These are phyloP conservation scores for Udeniomyces megalosporus DNA, from an alignment of 768 basidiomycete genomes.

Conservation along the genomic window DNA sequence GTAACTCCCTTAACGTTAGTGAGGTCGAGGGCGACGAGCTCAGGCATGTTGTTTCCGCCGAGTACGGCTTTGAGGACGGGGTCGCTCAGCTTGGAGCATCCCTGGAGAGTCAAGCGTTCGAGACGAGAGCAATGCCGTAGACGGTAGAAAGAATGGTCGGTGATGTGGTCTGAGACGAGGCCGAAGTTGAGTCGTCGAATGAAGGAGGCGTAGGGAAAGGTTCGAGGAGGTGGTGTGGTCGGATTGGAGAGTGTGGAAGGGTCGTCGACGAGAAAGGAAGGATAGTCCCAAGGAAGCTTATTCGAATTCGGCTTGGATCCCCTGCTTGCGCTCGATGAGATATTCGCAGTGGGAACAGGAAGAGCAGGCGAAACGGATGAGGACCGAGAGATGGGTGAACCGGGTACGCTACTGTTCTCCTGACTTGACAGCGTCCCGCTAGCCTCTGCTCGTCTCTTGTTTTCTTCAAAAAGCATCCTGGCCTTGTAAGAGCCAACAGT, in stretches of 20 bases:
- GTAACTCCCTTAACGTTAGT: conserved; percentile 53
- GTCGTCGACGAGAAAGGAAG: conserved; percentile 1
- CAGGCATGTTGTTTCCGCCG: conserved; percentile 41
- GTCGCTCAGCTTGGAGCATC: conserved; percentile 53
- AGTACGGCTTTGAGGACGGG: conserved; percentile 49
- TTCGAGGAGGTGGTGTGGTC: conserved; percentile 21
- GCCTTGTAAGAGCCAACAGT: background rate
- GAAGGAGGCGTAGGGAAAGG: conserved; percentile 74
- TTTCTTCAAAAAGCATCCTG: background rate
- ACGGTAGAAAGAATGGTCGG: conserved; percentile 53
- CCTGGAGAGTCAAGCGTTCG: conserved; percentile 75
- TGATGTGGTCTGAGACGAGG: conserved; percentile 49
- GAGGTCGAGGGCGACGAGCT: conserved; percentile 72
- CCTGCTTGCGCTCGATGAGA: too few relatives aligned
- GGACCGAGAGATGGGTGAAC: background rate
- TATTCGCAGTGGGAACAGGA: too few relatives aligned
- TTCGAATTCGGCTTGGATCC: background rate
- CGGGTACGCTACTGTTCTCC: background rate
- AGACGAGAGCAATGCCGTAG: conserved; percentile 60
- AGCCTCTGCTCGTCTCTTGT: too few relatives aligned
- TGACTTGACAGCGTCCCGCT: too few relatives aligned
- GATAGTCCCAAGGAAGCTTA: background rate
- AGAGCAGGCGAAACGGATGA: too few relatives aligned
- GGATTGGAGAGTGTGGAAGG: background rate
- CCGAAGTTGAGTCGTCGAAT: conserved; percentile 84